phyloP scores from a whole-genome alignment of 2,329 filamentous ascomycete species.

The Aureobasidium namibiae region DNA sequence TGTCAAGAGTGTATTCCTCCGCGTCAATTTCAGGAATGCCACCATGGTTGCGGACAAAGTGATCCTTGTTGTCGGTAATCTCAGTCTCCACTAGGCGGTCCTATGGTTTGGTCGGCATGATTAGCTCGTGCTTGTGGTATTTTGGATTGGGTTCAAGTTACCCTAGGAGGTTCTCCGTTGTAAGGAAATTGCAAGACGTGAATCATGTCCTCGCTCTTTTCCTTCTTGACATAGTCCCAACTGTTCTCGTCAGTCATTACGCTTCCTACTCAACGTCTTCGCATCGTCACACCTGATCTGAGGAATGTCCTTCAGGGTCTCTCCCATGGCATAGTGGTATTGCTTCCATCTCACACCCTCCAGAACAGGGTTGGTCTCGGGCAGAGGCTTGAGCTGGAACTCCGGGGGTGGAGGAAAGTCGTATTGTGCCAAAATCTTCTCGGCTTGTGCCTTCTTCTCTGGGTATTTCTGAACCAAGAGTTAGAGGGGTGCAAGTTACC shows the following conservation, averaged over 20 bases:
- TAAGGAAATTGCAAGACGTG: slow-evolving; percentile 41
- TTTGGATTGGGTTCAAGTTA: not conserved
- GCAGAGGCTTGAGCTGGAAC: slow-evolving; percentile 35
- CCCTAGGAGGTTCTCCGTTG: slow-evolving; percentile 36
- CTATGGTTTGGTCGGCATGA: slow-evolving; percentile 4
- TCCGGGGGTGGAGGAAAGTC: slow-evolving; percentile 41
- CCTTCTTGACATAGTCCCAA: slow-evolving; percentile 37
- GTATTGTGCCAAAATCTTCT: slow-evolving; percentile 46
- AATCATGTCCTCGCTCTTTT: slow-evolving; percentile 40
- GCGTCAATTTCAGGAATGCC: slow-evolving; percentile 59
- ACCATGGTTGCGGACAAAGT: slow-evolving; percentile 65
- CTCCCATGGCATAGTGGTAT: slow-evolving; percentile 37
- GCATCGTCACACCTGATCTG: slow-evolving; percentile 34
- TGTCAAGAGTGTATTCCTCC: slow-evolving; percentile 43
- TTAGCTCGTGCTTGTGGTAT: not conserved
- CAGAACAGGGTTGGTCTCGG: slow-evolving; percentile 36
- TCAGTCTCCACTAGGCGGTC: slow-evolving; percentile 48
- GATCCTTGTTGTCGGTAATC: slow-evolving; percentile 54
- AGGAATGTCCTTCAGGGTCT: slow-evolving; percentile 36
- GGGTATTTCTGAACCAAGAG: slow-evolving; percentile 42
- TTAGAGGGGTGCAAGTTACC: not conserved
- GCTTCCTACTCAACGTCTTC: not conserved
- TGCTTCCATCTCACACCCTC: slow-evolving; percentile 40
- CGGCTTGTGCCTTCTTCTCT: slow-evolving; percentile 54
- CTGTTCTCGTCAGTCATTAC: slow-evolving; percentile 21